Conservation (phyloP, 2,329 filamentous ascomycete species). For the Ophiostoma angusticollis region DNA sequence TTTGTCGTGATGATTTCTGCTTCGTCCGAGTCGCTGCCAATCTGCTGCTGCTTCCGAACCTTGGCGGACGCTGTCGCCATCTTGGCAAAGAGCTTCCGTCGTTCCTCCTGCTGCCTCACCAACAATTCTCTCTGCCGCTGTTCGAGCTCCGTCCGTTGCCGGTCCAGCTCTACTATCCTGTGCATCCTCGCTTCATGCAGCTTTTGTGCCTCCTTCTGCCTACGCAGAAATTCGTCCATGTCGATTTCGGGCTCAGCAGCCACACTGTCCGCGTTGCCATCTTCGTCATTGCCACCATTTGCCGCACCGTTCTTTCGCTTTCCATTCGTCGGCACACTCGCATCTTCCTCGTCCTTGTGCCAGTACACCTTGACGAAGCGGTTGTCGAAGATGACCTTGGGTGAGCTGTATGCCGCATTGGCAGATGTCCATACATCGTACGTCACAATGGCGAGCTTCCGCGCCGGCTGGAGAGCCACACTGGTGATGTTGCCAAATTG, state of each 20-base stretch:
- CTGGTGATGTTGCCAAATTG: slow-evolving; percentile 56
- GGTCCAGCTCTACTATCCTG: slow-evolving; percentile 50
- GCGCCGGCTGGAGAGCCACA: slow-evolving; percentile 52
- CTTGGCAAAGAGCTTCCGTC: slow-evolving; percentile 46
- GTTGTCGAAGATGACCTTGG: slow-evolving; percentile 74
- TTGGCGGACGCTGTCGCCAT: slow-evolving; percentile 31
- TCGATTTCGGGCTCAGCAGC: slow-evolving; percentile 41
- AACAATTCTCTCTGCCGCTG: slow-evolving; percentile 49
- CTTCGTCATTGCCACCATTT: slow-evolving; percentile 10
- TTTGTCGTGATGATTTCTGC: neutral
- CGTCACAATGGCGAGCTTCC: slow-evolving; percentile 56
- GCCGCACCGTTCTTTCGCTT: neutral
- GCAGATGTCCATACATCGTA: slow-evolving; percentile 55
- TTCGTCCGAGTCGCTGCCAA: neutral
- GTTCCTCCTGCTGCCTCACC: slow-evolving; percentile 52
- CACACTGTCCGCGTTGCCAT: slow-evolving; percentile 19
- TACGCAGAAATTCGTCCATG: slow-evolving; percentile 53
- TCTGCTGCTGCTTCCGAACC: slow-evolving; percentile 10
- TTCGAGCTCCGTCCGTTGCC: slow-evolving; percentile 47
- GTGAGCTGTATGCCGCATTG: slow-evolving; percentile 58
- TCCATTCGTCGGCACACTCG: slow-evolving; percentile 12
- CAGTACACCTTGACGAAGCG: slow-evolving; percentile 77
- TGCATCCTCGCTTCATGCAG: slow-evolving; percentile 51
- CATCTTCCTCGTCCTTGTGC: slow-evolving; percentile 40
- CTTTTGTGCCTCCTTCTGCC: slow-evolving; percentile 61